Percentiles rank a stretch among this genome's conserved stretches.
These are phyloP conservation scores for Chlorella sp. DNA, from an alignment of 139 green algal species.

Conservation along the genomic window DNA sequence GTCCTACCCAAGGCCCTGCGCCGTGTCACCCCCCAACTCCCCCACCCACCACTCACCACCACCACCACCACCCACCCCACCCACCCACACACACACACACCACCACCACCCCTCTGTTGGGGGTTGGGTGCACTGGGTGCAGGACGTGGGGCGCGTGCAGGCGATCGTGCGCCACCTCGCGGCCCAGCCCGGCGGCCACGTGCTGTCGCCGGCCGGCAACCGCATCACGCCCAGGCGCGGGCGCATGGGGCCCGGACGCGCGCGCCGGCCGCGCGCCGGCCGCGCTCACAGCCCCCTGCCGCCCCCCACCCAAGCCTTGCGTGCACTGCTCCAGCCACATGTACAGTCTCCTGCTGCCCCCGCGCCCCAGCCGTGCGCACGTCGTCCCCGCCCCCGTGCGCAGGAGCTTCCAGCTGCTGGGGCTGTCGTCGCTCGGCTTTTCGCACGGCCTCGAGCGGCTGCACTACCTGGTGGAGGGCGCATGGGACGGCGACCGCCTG, in stretches of 20 bases:
- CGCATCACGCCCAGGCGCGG: slow-evolving; percentile 63
- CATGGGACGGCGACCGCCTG: slow-evolving; percentile 75
- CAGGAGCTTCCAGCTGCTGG: slow-evolving; percentile 78
- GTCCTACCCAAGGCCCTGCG: too few species aligned
- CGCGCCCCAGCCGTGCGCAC: background rate
- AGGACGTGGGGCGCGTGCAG: background rate
- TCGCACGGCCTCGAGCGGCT: slow-evolving; percentile 86
- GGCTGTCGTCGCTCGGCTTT: slow-evolving; percentile 59
- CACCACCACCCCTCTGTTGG: background rate
- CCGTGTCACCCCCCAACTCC: too few species aligned
- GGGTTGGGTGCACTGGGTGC: slow-evolving; percentile 33
- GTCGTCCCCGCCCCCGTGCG: background rate
- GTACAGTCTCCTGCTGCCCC: background rate
- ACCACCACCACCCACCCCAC: background rate
- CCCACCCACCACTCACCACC: background rate
- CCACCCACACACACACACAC: background rate
- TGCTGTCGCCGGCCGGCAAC: slow-evolving; percentile 65
- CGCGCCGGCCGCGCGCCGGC: too few species aligned
- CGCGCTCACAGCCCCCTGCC: background rate
- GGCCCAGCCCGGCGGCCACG: slow-evolving; percentile 52
- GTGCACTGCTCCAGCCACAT: background rate
- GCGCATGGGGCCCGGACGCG: background rate
- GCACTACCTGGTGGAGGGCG: slow-evolving; percentile 82
- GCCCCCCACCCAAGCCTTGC: background rate
- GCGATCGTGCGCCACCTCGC: slow-evolving; percentile 75